Conservation (phyloP, 306 rosid genomes). For the Cicer arietinum region DNA sequence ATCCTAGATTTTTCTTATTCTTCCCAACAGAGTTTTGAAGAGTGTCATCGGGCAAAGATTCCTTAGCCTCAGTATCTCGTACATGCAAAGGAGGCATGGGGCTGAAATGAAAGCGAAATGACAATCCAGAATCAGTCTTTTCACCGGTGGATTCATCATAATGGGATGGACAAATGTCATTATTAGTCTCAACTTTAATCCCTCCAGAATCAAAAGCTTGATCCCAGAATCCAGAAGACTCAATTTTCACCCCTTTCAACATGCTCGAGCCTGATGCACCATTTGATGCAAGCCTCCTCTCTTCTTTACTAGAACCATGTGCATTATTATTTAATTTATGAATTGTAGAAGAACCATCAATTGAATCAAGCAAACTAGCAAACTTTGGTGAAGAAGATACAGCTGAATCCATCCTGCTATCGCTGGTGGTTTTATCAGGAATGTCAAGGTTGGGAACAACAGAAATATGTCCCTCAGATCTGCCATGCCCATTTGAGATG, state of each 20-base stretch:
- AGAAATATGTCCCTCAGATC: conserved; percentile 59
- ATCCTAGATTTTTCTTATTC: conserved; percentile 44
- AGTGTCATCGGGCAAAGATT: conserved; percentile 42
- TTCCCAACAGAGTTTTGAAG: conserved; percentile 39
- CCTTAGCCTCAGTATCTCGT: conserved; percentile 44
- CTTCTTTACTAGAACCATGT: conserved; percentile 49
- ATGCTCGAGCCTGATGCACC: conserved; percentile 41
- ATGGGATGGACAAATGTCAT: conserved; percentile 40
- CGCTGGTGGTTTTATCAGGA: conserved; percentile 42
- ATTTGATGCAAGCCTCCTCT: conserved; percentile 40
- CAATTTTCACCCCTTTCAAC: conserved; percentile 45
- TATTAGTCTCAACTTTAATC: conserved; percentile 39
- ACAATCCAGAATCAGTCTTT: conserved; percentile 54
- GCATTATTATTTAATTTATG: conserved; percentile 50
- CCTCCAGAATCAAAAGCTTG: conserved; percentile 51
- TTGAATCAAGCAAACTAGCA: conserved; percentile 72
- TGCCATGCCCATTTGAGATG: conserved; percentile 63
- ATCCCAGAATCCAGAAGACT: conserved; percentile 78
- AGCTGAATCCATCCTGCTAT: conserved; percentile 47
- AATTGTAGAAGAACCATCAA: conserved; percentile 52
- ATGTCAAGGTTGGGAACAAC: conserved; percentile 54
- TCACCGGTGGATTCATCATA: conserved; percentile 39
- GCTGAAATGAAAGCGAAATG: conserved; percentile 51
- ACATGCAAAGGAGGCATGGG: conserved; percentile 50
- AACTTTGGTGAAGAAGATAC: conserved; percentile 79